Conservation (phyloP, 2,329 filamentous ascomycete genomes). For the Clarireedia monteithiana region DNA sequence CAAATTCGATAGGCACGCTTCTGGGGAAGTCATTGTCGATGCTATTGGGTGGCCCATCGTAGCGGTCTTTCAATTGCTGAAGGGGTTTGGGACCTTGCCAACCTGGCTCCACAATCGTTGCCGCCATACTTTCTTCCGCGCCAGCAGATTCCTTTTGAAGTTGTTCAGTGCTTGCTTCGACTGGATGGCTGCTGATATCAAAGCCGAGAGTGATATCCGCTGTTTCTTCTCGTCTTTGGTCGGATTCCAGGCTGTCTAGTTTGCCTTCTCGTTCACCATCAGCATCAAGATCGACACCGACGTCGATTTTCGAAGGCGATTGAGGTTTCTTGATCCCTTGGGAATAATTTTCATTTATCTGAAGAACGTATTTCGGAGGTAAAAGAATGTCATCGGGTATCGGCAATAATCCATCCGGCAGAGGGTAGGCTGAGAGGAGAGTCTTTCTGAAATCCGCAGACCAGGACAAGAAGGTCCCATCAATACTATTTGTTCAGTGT, state of each 20-base stretch:
- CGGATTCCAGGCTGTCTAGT: too few species aligned
- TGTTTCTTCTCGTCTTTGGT: background rate
- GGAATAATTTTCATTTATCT: conserved; percentile 3
- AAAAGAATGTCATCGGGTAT: conserved; percentile 69
- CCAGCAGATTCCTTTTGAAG: background rate
- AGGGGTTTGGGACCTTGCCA: background rate
- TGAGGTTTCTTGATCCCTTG: background rate
- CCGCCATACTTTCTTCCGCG: background rate
- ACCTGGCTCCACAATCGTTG: background rate
- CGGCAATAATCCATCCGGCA: conserved; percentile 57
- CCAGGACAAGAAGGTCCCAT: conserved; percentile 78
- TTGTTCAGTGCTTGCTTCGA: background rate
- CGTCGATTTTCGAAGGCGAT: background rate
- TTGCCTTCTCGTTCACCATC: too few species aligned
- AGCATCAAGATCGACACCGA: too few species aligned
- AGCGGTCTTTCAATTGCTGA: background rate
- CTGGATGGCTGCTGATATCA: too few species aligned
- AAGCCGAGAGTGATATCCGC: background rate
- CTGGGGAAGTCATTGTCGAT: background rate
- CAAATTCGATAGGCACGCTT: background rate
- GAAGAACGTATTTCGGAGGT: conserved; percentile 46
- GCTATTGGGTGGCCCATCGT: background rate
- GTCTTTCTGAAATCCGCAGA: conserved; percentile 56
- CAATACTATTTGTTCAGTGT: conserved; percentile 43
- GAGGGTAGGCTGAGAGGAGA: conserved; percentile 60